phyloP scores from a whole-genome alignment of 768 basidiomycete species.

The Trametopsis cervina region DNA sequence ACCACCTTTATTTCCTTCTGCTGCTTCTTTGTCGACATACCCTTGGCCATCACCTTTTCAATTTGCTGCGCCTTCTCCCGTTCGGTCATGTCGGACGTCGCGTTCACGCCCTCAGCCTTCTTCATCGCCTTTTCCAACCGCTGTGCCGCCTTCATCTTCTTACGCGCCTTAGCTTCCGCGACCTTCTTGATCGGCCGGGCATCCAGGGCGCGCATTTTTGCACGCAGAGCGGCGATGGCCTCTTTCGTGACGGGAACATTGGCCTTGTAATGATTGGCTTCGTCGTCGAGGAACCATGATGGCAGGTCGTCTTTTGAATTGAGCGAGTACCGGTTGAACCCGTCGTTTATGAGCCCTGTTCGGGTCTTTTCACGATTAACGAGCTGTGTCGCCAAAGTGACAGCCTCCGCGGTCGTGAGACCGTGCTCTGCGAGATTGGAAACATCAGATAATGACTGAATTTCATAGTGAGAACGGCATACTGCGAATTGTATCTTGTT shows the following conservation, averaged over 20 bases:
- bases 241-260: slow-evolving; percentile 98
- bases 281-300: slow-evolving; percentile 96
- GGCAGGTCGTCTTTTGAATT: slow-evolving; percentile 91
- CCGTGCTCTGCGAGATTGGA: slow-evolving; percentile 53
- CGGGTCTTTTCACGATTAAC: slow-evolving; percentile 88
- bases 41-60: slow-evolving; percentile 83
- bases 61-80: slow-evolving; percentile 92
- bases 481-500: slow-evolving; percentile 65
- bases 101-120: slow-evolving; percentile 91
- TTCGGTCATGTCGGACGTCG: slow-evolving; percentile 87
- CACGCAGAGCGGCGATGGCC: slow-evolving; percentile 76
- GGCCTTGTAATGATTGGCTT: slow-evolving; percentile 84
- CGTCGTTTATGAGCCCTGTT: slow-evolving; percentile 87
- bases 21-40: slow-evolving; percentile 51
- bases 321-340: slow-evolving; percentile 90
- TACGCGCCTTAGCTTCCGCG: slow-evolving; percentile 96
- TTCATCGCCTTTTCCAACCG: slow-evolving; percentile 88
- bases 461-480: background rate
- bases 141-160: slow-evolving; percentile 85
- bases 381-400: slow-evolving; percentile 84
- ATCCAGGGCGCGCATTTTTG: slow-evolving; percentile 89
- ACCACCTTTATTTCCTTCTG: slow-evolving; percentile 80
- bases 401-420: slow-evolving; percentile 80
- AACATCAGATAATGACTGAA: background rate
- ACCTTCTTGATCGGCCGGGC: slow-evolving; percentile 98